Evolutionary conservation across 352 stramenopile species (phyloP).

Genomic region (Phytopythium vexans): DNA sequence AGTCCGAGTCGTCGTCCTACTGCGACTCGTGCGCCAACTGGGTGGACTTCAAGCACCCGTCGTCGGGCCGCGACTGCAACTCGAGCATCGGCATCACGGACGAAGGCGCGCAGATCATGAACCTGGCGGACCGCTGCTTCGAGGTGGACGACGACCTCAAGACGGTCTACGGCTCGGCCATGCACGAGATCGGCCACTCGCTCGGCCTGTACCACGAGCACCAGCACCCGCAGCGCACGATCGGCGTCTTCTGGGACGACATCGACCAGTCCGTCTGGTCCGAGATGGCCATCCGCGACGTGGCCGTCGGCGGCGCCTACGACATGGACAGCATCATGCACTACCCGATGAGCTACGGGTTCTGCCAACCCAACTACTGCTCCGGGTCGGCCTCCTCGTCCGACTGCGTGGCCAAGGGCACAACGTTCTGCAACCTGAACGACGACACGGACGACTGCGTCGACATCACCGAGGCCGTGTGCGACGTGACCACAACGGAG

Average conservation of each 20-base stretch:
- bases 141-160: conserved; percentile 71
- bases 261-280: conserved; percentile 70
- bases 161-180: conserved; percentile 68
- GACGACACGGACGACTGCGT: conserved; percentile 53
- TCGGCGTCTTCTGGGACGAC: conserved; percentile 74
- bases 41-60: conserved; percentile 76
- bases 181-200: conserved; percentile 82
- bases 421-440: conserved; percentile 74
- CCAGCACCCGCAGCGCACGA: conserved; percentile 64
- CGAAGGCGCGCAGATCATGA: conserved; percentile 62
- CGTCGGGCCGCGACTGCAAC: conserved; percentile 71
- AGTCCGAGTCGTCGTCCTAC: conserved; percentile 41
- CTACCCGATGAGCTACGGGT: conserved; percentile 73
- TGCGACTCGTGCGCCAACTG: conserved; percentile 68
- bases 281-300: conserved; percentile 67
- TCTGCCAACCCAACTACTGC: conserved; percentile 66
- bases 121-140: conserved; percentile 73
- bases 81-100: conserved; percentile 71
- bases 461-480: conserved; percentile 53
- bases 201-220: conserved; percentile 82
- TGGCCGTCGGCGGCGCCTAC: conserved; percentile 65
- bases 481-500: conserved; percentile 46
- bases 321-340: conserved; percentile 77
- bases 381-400: conserved; percentile 22
- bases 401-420: conserved; percentile 48